Base-by-base conservation (phyloP, 257 asterid species). In the Solanum tacnaense region DNA sequence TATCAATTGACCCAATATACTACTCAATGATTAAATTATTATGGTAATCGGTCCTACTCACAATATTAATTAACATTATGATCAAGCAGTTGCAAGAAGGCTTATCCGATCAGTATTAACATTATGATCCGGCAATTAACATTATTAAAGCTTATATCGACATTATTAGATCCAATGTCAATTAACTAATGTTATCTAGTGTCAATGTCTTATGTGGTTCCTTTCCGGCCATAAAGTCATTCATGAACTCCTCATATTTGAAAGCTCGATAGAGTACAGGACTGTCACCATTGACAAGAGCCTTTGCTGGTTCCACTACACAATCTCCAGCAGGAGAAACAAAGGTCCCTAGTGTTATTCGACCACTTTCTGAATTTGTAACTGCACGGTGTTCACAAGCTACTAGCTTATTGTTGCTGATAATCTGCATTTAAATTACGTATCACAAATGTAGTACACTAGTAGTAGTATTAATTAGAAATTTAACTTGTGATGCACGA, bases 261-360 rank as follows among this genome's bases (percentile, higher is more conserved):
- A 87, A 94, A 5, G 92, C 88, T 46, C 84, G 88, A 20, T 88
- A 96, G 20, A 84, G 25, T 5, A 90, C 91, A 39, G 83, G 46
- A 72, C 74, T 89, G 13, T 27, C 89, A 10, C 88, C 62, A 72
- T 35, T 72, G 3, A 96, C 87, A 25, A 88, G 41, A 2, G 31
- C 60, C 52, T 83, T 41, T 1, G 92, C 94, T 2, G 97, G 95
- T 88, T 91, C 91, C 31, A 94, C 90, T 10, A 83, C 8, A 4
- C 73, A 32, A 38, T 91, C 97, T 2, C 35, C 72, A 4, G 98
- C 86, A 5, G 98, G 98, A 36, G 87, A 76, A 72, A 93, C 84
- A 91, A 96, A 94, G 20, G 91, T 89, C 38, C 93, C 94, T 0
- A 96, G 90, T 35, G 95, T 92, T 3, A 93, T 93, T 87, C 97